Conservation (phyloP, 257 asterid species). For the Solanum rostratum region DNA sequence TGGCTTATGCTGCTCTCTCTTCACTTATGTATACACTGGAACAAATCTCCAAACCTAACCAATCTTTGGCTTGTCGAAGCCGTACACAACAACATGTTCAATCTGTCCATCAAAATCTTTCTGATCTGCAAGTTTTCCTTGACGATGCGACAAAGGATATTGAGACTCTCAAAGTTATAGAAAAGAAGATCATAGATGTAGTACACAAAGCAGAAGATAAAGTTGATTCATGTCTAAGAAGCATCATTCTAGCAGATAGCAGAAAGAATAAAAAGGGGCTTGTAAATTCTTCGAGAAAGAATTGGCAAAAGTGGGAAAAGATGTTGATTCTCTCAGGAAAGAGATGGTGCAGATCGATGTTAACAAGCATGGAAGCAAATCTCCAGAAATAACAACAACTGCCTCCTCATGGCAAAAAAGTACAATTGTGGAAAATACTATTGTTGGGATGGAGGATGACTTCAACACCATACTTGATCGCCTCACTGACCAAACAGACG, state of each 20-base stretch:
- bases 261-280: neutral
- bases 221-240: neutral
- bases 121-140: neutral
- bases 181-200: neutral
- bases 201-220: neutral
- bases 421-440: neutral
- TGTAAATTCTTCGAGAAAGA: neutral
- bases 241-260: neutral
- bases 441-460: neutral
- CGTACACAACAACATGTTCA: neutral
- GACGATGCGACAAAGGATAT: neutral
- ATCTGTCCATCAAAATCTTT: neutral
- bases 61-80: neutral
- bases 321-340: neutral
- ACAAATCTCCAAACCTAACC: constrained; percentile 6
- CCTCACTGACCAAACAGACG: neutral
- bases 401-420: accelerated
- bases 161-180: neutral
- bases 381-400: neutral
- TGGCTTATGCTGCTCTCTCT: constrained; percentile 19
- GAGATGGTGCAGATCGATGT: neutral
- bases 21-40: constrained; percentile 11
- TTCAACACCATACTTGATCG: neutral
- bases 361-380: neutral
- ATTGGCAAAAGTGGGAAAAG: neutral